These are phyloP conservation scores for Amoeboaphelidium protococcarum DNA, from an alignment of 371 early-diverging fungal genomes.

Conservation along the genomic window DNA sequence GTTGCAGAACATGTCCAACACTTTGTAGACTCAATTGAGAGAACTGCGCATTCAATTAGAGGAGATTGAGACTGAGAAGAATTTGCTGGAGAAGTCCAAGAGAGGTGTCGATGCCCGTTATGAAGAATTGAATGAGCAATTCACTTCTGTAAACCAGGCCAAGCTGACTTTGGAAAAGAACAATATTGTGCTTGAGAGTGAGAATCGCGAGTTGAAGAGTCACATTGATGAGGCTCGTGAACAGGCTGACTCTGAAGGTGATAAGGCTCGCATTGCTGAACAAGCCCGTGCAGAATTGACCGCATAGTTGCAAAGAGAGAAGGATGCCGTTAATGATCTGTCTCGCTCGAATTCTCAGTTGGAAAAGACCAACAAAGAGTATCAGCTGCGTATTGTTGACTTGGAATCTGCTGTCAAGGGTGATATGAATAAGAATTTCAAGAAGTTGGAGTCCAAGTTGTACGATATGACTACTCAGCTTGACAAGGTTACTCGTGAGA, in stretches of 20 bases:
- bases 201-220: slow-evolving; percentile 25
- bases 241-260: slow-evolving; percentile 17
- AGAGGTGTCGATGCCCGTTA: slow-evolving; percentile 32
- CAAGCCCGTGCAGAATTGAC: slow-evolving; percentile 19
- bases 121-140: slow-evolving; percentile 42
- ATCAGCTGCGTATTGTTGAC: slow-evolving; percentile 36
- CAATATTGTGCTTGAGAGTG: slow-evolving; percentile 20
- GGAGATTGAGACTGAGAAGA: slow-evolving; percentile 27
- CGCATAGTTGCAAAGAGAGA: slow-evolving; percentile 32
- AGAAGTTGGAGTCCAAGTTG: slow-evolving; percentile 26
- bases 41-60: slow-evolving; percentile 24
- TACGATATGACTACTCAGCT: slow-evolving; percentile 32
- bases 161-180: slow-evolving; percentile 28
- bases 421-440: slow-evolving; percentile 18
- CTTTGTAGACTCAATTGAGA: slow-evolving; percentile 17
- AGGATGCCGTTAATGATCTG: slow-evolving; percentile 24
- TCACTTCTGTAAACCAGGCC: slow-evolving; percentile 24
- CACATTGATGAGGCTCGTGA: slow-evolving; percentile 42
- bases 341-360: slow-evolving; percentile 28
- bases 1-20: slow-evolving; percentile 17
- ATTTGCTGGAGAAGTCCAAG: slow-evolving; percentile 31
- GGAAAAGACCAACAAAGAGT: slow-evolving; percentile 51
- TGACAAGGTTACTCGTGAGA: slow-evolving; percentile 29
- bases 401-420: slow-evolving; percentile 29
- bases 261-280: slow-evolving; percentile 32